Conservation (phyloP, 2,329 filamentous ascomycete genomes). For the Scedosporium boydii region DNA sequence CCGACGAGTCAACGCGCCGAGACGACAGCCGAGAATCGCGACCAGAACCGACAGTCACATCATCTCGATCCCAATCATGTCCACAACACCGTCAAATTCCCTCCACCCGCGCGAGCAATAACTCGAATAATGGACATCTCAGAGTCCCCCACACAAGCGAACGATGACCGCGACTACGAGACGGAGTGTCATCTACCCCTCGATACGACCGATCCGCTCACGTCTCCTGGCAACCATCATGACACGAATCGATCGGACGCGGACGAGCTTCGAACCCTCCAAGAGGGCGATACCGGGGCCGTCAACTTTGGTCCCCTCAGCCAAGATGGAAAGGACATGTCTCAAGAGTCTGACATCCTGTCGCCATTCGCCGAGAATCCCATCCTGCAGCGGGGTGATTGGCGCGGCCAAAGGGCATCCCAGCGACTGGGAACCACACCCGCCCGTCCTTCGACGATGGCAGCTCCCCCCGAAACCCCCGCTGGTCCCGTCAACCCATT, state of each 20-base stretch:
- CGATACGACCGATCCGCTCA: slow-evolving; percentile 1
- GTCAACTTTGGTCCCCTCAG: slow-evolving; percentile 33
- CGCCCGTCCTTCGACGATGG: slow-evolving; percentile 15
- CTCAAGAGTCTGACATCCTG: slow-evolving; percentile 27
- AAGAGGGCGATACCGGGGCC: slow-evolving; percentile 39
- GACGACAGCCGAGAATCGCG: neutral
- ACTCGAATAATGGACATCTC: slow-evolving; percentile 7
- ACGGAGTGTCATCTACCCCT: slow-evolving; percentile 20
- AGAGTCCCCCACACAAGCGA: slow-evolving; percentile 41
- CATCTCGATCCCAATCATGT: neutral
- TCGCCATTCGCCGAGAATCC: slow-evolving; percentile 11
- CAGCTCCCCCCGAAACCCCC: slow-evolving; percentile 36
- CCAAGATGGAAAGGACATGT: slow-evolving; percentile 25
- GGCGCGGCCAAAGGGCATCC: slow-evolving; percentile 25
- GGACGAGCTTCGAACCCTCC: slow-evolving; percentile 24
- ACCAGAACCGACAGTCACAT: neutral
- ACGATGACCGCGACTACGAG: slow-evolving; percentile 47
- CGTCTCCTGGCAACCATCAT: slow-evolving; percentile 16
- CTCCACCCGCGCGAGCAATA: neutral
- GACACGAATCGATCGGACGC: slow-evolving; percentile 18
- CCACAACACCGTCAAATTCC: neutral
- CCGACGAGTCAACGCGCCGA: neutral
- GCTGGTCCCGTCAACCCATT: slow-evolving; percentile 39
- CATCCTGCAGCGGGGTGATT: slow-evolving; percentile 21
- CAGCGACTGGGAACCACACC: slow-evolving; percentile 21